Evolutionary conservation across 371 early-diverging fungal species (phyloP).

Genomic region (Mucor irregularis): DNA sequence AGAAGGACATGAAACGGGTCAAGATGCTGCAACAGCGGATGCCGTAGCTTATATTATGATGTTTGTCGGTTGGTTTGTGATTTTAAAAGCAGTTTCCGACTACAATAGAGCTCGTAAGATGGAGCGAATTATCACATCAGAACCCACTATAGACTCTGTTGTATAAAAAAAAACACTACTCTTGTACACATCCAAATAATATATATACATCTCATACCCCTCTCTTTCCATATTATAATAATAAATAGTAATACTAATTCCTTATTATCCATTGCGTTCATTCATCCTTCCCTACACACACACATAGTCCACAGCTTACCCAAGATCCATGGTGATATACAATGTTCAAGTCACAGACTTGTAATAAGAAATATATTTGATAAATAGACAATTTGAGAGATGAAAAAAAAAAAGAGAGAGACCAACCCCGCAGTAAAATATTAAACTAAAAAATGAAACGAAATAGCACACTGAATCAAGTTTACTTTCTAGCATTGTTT

Average conservation of each 20-base stretch:
- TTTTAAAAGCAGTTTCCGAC: conserved; percentile 49
- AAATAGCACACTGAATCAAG: not conserved
- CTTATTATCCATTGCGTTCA: no score
- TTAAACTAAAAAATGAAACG: not conserved
- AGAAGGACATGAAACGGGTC: conserved; percentile 8
- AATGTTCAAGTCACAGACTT: no score
- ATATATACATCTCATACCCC: no score
- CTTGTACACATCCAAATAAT: no score
- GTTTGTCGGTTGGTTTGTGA: conserved; percentile 59
- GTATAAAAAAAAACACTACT: no score
- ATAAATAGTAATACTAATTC: no score
- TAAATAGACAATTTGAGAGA: no score
- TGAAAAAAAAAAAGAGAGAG: conserved; percentile 1
- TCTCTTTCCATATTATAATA: no score
- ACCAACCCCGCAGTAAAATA: conserved; percentile 9
- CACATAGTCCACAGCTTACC: no score
- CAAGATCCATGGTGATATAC: no score
- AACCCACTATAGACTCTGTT: conserved; percentile 28
- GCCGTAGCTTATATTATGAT: conserved; percentile 47
- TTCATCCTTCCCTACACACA: no score
- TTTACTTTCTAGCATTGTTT: conserved; percentile 30
- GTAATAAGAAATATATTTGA: no score
- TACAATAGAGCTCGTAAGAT: conserved; percentile 53
- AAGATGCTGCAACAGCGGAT: conserved; percentile 21
- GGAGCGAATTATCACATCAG: conserved; percentile 45